Base-by-base conservation (phyloP, 805 yeast species). In the Spathaspora gorwiae region DNA sequence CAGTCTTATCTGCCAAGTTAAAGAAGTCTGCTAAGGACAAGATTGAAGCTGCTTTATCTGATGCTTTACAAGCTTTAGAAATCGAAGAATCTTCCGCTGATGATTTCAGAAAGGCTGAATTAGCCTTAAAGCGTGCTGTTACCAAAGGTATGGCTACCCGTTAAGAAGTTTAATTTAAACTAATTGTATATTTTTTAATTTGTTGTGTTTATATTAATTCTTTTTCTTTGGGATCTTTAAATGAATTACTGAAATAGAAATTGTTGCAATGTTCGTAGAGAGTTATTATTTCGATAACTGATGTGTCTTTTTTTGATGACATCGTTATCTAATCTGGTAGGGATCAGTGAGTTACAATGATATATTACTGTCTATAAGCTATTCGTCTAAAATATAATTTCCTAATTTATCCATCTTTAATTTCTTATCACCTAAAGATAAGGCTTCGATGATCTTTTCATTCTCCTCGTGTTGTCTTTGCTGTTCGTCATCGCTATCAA, bases 71-170 rank as follows among this genome's bases (percentile, higher is more conserved):
- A 66, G 90, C 97, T 73, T 86, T 92, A 70, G 96, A 90, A 80
- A 79, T 94, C 57, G 96, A 92, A 80, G 98, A 94, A 61, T 81
- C 97, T 52, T 67, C 95, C 64, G 92, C 97, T 72, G 99, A 94
- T 70, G 97, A 90, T 76, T 83, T 79, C 81, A 88, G 98, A 86
- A 94, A 89, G 86, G 98, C 99, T 69, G 98, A 94, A 83, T 89
- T 94, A 73, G 84, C 90, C 75, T 87, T 94, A 75, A 94, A 94
- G 90, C 88, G 99, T 78, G 97, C 92, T 69, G 97, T 92, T 73
- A 92, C 97, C 82, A 92, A 90, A 83, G 97, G 97, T 74, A 87
- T 90, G 90, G 87, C 97, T 64, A 81, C 97, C 75, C 97, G 97
- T 83, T 87, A 85, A 83, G 76, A 24, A 12, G 12, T 35, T 35